Evolutionary conservation across 73 alveolate genomes (phyloP).

Genomic region (Blepharisma japonicum): DNA sequence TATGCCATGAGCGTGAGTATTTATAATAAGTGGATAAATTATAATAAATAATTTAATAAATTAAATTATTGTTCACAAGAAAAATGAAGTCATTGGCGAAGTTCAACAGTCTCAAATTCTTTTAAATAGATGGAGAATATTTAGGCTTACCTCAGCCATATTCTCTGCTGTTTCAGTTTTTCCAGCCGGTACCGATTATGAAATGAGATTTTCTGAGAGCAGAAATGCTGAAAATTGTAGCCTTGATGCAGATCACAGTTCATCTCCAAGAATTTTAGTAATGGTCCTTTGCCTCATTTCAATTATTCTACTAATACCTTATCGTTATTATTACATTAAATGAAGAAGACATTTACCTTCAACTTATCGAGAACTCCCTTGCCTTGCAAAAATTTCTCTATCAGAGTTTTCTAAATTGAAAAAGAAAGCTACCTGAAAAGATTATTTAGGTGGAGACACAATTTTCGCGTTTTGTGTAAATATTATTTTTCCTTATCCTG

Average conservation of each 20-base stretch:
- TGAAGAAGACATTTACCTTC: not conserved
- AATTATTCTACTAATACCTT: not conserved
- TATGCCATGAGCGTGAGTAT: too few species aligned
- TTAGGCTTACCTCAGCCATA: not conserved
- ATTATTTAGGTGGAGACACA: not conserved
- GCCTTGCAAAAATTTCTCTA: not conserved
- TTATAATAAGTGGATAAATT: too few species aligned
- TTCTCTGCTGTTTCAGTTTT: not conserved
- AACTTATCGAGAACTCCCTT: not conserved
- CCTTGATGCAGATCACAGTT: too few species aligned
- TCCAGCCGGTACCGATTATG: not conserved
- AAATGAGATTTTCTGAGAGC: not conserved
- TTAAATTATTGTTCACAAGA: too few species aligned
- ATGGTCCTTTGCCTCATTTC: not conserved
- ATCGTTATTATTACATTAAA: not conserved
- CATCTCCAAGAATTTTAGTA: not conserved
- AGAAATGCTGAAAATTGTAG: too few species aligned
- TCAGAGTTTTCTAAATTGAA: not conserved
- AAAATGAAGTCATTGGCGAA: too few species aligned
- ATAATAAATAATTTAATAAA: too few species aligned
- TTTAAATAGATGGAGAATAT: not conserved
- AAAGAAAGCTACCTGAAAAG: not conserved
- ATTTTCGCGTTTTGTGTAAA: not conserved
- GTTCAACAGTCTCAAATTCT: too few species aligned
- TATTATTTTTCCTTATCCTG: slow-evolving; percentile 14